Conservation (phyloP, 805 yeast species). For the Tetrapisispora phaffii region DNA sequence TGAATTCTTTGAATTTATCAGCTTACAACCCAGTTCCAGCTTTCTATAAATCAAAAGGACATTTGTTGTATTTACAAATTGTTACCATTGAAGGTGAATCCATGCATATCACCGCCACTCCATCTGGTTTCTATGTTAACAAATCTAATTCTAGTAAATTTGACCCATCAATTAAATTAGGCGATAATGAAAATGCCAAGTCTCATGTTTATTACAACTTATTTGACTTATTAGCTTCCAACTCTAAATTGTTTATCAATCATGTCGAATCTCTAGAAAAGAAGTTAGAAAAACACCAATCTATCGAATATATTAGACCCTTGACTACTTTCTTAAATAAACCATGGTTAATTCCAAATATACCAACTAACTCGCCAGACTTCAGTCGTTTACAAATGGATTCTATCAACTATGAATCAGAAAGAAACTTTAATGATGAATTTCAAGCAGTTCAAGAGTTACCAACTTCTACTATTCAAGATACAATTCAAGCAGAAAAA, state of each 20-base stretch:
- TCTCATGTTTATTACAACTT: constrained; percentile 35
- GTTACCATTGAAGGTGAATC: constrained; percentile 76
- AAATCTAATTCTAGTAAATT: constrained; percentile 57
- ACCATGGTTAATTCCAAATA: constrained; percentile 58
- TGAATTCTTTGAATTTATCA: constrained; percentile 58
- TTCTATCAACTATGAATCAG: constrained; percentile 20
- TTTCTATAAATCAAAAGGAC: constrained; percentile 56
- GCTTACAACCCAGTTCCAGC: constrained; percentile 83
- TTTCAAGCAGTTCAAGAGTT: constrained; percentile 74
- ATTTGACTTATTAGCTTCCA: constrained; percentile 46
- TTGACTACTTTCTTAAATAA: constrained; percentile 48
- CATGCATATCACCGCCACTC: constrained; percentile 67
- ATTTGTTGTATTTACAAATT: constrained; percentile 62
- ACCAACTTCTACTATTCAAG: constrained; percentile 47
- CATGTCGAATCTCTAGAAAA: constrained; percentile 45
- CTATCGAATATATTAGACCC: constrained; percentile 53
- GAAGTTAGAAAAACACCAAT: constrained; percentile 34
- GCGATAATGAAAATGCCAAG: constrained; percentile 11
- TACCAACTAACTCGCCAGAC: constrained; percentile 39
- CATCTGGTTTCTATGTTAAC: constrained; percentile 72
- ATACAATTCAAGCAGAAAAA: constrained; percentile 67
- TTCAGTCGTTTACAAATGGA: constrained; percentile 47
- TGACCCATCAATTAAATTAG: constrained; percentile 48
- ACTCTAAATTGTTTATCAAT: constrained; percentile 53
- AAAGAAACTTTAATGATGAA: constrained; percentile 87